Conservation (phyloP, 352 stramenopile genomes). For the Phytophthora lateralis region DNA sequence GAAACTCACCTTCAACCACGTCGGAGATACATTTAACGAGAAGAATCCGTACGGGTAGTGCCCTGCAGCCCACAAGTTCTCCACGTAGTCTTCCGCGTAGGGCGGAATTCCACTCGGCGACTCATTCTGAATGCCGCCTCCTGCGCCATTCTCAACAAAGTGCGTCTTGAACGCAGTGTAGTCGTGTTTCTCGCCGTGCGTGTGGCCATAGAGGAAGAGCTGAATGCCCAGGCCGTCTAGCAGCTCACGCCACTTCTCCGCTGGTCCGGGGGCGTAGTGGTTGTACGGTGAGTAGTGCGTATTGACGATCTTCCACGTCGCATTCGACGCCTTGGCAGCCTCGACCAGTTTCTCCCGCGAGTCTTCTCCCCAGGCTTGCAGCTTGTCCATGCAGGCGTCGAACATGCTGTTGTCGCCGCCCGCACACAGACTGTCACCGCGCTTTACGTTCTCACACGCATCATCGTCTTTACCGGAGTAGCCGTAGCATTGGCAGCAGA, state of each 20-base stretch:
- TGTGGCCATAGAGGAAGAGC: slow-evolving; percentile 75
- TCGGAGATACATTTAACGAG: slow-evolving; percentile 56
- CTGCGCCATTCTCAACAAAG: slow-evolving; percentile 81
- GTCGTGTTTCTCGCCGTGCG: slow-evolving; percentile 79
- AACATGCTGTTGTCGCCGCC: slow-evolving; percentile 67
- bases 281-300: slow-evolving; percentile 86
- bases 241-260: slow-evolving; percentile 58
- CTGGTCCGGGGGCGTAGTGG: slow-evolving; percentile 61
- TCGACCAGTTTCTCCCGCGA: slow-evolving; percentile 55
- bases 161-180: slow-evolving; percentile 67
- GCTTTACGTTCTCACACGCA: slow-evolving; percentile 57
- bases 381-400: slow-evolving; percentile 72
- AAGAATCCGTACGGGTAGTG: slow-evolving; percentile 79
- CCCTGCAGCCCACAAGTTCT: slow-evolving; percentile 70
- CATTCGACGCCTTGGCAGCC: slow-evolving; percentile 63
- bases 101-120: slow-evolving; percentile 69
- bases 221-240: slow-evolving; percentile 63
- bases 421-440: slow-evolving; percentile 53
- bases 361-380: slow-evolving; percentile 64
- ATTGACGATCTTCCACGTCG: slow-evolving; percentile 87
- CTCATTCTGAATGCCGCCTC: slow-evolving; percentile 76
- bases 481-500: slow-evolving; percentile 85
- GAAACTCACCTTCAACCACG: slow-evolving; percentile 67
- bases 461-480: slow-evolving; percentile 64
- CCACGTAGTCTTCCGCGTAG: slow-evolving; percentile 58